phyloP scores from a whole-genome alignment of 1,139 yeast genomes.

The Suhomyces anneliseae region DNA sequence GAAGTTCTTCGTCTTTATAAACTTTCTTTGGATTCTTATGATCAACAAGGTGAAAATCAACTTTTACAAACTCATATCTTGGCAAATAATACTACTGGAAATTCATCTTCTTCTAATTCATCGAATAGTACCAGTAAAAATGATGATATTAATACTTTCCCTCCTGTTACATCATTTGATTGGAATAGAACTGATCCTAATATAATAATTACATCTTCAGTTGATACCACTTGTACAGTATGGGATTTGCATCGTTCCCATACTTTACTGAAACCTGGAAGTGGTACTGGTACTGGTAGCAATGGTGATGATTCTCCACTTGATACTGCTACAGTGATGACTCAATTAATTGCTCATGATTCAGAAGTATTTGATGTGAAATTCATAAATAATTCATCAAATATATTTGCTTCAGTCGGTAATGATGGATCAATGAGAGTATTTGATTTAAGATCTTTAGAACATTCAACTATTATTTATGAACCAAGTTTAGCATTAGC shows the following conservation, averaged over 20 bases:
- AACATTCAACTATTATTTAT: constrained; percentile 91
- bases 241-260: constrained; percentile 71
- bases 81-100: constrained; percentile 38
- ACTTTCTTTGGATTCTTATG: constrained; percentile 35
- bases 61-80: constrained; percentile 41
- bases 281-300: neutral
- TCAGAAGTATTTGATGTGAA: constrained; percentile 92
- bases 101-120: constrained; percentile 1
- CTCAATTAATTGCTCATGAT: constrained; percentile 96
- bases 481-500: constrained; percentile 43
- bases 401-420: constrained; percentile 89
- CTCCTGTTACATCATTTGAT: constrained; percentile 91
- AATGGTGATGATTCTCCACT: constrained; percentile 21
- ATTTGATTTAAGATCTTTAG: constrained; percentile 84
- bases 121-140: constrained; percentile 2
- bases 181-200: constrained; percentile 80
- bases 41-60: constrained; percentile 33
- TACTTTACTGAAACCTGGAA: constrained; percentile 7
- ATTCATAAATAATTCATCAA: constrained; percentile 71
- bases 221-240: constrained; percentile 94
- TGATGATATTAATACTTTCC: constrained; percentile 51
- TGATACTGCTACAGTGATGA: constrained; percentile 71
- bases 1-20: constrained; percentile 73
- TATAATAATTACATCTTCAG: constrained; percentile 77
- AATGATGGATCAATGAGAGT: constrained; percentile 94